Base-by-base conservation (phyloP, 2,329 filamentous ascomycete species). In the Tricladium varicosporioides region DNA sequence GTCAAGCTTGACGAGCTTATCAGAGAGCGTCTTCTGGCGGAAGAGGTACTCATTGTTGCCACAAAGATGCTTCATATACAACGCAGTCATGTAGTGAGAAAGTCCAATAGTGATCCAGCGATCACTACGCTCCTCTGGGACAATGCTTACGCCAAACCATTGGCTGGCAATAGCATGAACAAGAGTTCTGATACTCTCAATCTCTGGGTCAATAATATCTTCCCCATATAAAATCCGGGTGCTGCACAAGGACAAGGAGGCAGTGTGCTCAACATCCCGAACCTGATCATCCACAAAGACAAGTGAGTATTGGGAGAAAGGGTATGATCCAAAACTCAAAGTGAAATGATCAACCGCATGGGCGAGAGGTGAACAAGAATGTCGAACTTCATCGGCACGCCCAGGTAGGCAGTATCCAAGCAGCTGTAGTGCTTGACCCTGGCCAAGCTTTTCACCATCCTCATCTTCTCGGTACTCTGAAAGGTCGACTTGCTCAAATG, bases 1-100 rank as follows among this genome's bases (percentile, higher is more conserved):
- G 70, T 99, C 94, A 57, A 90, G 74, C 56, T 93, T 85, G 48
- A 92, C 89, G 43, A 97, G 83, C 64, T 81, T 82, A 71, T 99
- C 93, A 0, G 91, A 86, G 72, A 91, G 83, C 40, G 84, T 79
- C 73, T 97, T 97, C 73, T 96, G 88, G 40, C 91, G 86, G 70
- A 92, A 97, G 10, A 92, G 83, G 70, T 96, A 94, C 67, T 96
- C 91, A 70, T 99, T 99, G 70, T 95, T 95, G 7, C 94, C 94
- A 68, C 91, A 95, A 2, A 99, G 79, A 63, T 86, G 87, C 71
- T 87, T 91, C 82, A 97, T 90, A 73, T 96, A 97, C 3, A 91
- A 81, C 65, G 97, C 93, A 1, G 93, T 92, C 82, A 99, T 96
- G 76, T 91, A 99, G 77, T 93, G 92, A 0, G 93, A 89, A 48